Evolutionary conservation across 208 protist species (phyloP), one percentile per base, ranked within the genome.

Genomic region (Acanthamoeba sp.): DNA sequence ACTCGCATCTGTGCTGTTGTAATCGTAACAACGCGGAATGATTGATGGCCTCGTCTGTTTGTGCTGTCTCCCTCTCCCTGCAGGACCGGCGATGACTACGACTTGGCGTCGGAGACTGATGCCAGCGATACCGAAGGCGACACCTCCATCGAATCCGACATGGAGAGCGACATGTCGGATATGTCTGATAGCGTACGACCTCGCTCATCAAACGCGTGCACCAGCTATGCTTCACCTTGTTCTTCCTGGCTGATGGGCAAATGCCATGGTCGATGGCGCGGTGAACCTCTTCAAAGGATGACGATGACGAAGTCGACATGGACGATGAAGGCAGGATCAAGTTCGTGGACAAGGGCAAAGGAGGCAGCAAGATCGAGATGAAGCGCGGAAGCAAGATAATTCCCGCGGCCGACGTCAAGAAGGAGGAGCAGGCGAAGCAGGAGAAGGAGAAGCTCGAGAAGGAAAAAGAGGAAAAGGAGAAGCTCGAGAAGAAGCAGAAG

Each of bases 41-140:
- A 76, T 24, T 80, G 10, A 45, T n/a, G 9, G 9, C 14, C 2
- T 29, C 20, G 6, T 42, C 12, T 22, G 38, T 7, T 22, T 12
- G 69, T 18, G 38, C 1, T 12, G 24, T 62, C 22, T 62, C 48
- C 48, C 48, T 52, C 20, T 1, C 48, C 48, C 0, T 18, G 48
- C 27, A 90, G 45, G n/a, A 36, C 42, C n/a, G 82, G 52, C n/a
- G 82, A 90, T 62, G 82, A 90, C 82, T 57, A 66, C 52, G 82
- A 90, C 29, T n/a, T 82, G 5, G 71, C 71, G 27, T 82, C 71
- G 16, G 71, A 82, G 71, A 82, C 38, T 7, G 71, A 82, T 9
- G 40, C 22, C 2, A 82, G 71, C 36, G 71, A 90, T 24, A 45
- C 82, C n/a, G 82, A 90, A 62, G 82, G 55, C 0, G 82, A 90